Conservation (phyloP, 2,329 filamentous ascomycete species). For the Phaeosphaeria sp. region DNA sequence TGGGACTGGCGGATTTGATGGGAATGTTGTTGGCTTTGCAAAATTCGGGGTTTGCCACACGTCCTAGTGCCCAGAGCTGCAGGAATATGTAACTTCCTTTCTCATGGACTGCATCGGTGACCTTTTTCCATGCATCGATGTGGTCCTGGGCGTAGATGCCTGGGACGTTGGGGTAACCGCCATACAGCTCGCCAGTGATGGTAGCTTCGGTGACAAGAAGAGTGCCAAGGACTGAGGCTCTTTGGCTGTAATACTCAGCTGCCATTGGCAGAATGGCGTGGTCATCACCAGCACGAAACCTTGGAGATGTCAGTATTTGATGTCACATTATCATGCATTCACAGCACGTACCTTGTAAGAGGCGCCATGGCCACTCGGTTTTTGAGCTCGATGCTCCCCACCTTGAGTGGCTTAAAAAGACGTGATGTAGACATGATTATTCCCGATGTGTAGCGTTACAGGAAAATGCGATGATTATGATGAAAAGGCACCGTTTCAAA, state of each 20-base stretch:
- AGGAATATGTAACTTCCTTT: slow-evolving; percentile 67
- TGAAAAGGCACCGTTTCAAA: neutral
- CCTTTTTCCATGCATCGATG: slow-evolving; percentile 64
- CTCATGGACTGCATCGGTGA: slow-evolving; percentile 68
- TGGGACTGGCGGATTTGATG: slow-evolving; percentile 42
- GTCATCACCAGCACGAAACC: slow-evolving; percentile 55
- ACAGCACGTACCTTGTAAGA: slow-evolving; percentile 23
- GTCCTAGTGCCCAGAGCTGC: slow-evolving; percentile 69
- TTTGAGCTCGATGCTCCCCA: slow-evolving; percentile 42
- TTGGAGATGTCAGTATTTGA: slow-evolving; percentile 3
- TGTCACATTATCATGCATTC: neutral
- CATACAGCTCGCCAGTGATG: slow-evolving; percentile 56
- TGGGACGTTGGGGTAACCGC: slow-evolving; percentile 61
- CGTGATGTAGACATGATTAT: slow-evolving; percentile 33
- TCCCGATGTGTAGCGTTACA: neutral
- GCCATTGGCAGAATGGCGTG: slow-evolving; percentile 55
- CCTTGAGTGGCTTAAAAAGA: slow-evolving; percentile 46
- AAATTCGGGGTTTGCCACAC: slow-evolving; percentile 55
- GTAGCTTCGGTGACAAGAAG: slow-evolving; percentile 67
- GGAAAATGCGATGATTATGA: neutral
- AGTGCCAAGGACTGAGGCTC: slow-evolving; percentile 60
- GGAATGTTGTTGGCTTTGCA: slow-evolving; percentile 45
- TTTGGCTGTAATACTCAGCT: slow-evolving; percentile 62
- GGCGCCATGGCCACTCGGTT: slow-evolving; percentile 47
- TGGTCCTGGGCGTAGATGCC: slow-evolving; percentile 61